phyloP scores from a whole-genome alignment of 495 filamentous ascomycete genomes.

The Rostrohypoxylon terebratum region DNA sequence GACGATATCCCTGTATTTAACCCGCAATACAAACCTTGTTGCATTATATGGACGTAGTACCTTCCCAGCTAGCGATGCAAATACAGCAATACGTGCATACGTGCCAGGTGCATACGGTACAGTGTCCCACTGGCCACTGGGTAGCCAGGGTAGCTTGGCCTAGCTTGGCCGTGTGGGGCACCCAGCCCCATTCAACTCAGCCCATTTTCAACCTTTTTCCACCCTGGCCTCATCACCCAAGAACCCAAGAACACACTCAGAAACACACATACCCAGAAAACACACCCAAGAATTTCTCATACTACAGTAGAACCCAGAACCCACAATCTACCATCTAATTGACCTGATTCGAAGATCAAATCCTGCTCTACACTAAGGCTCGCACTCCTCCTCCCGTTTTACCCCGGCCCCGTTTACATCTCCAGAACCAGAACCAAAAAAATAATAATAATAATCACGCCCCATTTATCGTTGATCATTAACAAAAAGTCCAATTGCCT shows the following conservation, averaged over 20 bases:
- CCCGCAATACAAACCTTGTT: neutral
- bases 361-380: slow-evolving; percentile 11
- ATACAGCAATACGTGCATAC: neutral
- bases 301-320: neutral
- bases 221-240: slow-evolving; percentile 17
- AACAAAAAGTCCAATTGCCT: slow-evolving; percentile 10
- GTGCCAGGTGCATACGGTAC: neutral
- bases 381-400: slow-evolving; percentile 9
- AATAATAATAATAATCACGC: too few species aligned
- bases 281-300: neutral
- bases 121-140: neutral
- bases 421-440: slow-evolving; percentile 11
- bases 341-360: slow-evolving; percentile 34
- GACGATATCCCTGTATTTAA: neutral
- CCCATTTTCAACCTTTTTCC: slow-evolving; percentile 30
- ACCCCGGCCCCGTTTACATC: slow-evolving; percentile 1
- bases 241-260: neutral
- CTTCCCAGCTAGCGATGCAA: slow-evolving; percentile 4
- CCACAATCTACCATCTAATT: neutral
- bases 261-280: too few species aligned
- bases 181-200: slow-evolving; percentile 28
- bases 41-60: neutral
- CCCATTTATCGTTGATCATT: neutral
- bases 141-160: too few species aligned
- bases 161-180: slow-evolving; percentile 32